Evolutionary conservation across 2,329 filamentous ascomycete genomes (phyloP).

Genomic region (Microdochium bolleyi): DNA sequence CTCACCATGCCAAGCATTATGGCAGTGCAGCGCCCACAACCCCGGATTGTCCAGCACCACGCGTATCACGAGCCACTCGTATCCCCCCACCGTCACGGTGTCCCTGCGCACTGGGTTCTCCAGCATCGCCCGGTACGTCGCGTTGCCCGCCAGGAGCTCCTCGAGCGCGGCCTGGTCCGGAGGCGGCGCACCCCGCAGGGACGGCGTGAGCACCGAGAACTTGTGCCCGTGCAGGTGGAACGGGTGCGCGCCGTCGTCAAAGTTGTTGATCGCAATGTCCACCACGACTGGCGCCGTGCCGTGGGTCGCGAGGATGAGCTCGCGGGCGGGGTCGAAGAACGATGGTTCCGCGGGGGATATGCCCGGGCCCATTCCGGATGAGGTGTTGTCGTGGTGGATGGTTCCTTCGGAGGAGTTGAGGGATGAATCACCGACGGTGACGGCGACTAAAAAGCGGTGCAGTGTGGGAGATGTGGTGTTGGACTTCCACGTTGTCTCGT

Average conservation of each 20-base stretch:
- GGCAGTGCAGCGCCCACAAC: slow-evolving; percentile 38
- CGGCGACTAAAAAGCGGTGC: slow-evolving; percentile 38
- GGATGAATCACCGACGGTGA: slow-evolving; percentile 29
- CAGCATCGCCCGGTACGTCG: not conserved
- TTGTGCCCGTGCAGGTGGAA: not conserved
- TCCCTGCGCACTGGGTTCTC: not conserved
- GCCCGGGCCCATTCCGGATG: slow-evolving; percentile 29
- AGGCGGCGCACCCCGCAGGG: not conserved
- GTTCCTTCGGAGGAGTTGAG: slow-evolving; percentile 27
- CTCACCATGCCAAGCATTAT: slow-evolving; percentile 37
- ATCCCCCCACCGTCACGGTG: slow-evolving; percentile 33
- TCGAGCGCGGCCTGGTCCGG: not conserved
- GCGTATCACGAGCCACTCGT: slow-evolving; percentile 34
- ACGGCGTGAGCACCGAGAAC: not conserved
- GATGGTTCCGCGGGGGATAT: slow-evolving; percentile 31
- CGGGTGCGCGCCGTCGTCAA: not conserved
- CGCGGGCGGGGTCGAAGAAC: slow-evolving; percentile 29
- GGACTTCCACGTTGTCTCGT: slow-evolving; percentile 44
- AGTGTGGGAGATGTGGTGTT: slow-evolving; percentile 39
- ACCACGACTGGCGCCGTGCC: slow-evolving; percentile 15
- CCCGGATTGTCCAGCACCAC: slow-evolving; percentile 37
- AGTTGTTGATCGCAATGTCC: not conserved
- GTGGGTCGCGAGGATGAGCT: slow-evolving; percentile 56
- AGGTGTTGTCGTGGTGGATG: too few species aligned
- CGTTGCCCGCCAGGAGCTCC: not conserved